Conservation (phyloP, 345 rosid genomes). For the Eucalyptus leucophloia region DNA sequence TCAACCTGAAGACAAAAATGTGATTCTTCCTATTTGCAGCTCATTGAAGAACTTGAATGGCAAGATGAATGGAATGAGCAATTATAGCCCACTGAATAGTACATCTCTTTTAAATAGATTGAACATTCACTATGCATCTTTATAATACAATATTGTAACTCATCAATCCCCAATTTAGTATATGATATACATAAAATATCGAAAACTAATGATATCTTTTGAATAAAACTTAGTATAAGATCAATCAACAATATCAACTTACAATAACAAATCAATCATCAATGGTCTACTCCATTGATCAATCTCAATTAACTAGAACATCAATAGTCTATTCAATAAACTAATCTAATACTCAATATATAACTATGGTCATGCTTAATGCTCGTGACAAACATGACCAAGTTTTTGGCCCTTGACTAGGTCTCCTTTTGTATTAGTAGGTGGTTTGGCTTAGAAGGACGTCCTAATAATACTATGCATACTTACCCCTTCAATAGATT, state of each 20-base stretch:
- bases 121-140: neutral
- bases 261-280: neutral
- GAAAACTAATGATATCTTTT: no score
- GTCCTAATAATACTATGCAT: no score
- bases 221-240: neutral
- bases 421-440: rapidly evolving
- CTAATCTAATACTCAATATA: neutral
- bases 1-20: neutral
- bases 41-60: rapidly evolving
- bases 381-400: neutral
- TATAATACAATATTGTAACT: no score
- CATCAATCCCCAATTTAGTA: neutral
- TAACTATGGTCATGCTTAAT: neutral
- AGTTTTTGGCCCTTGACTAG: no score
- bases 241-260: neutral
- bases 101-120: neutral
- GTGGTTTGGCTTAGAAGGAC: no score
- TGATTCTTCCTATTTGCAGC: neutral
- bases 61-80: neutral
- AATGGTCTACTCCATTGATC: no score
- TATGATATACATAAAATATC: neutral
- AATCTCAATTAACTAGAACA: no score
- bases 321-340: neutral
- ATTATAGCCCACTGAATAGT: rapidly evolving
- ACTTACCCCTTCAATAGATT: no score